Base-by-base conservation (phyloP, 345 rosid species). In the Camelina laxa region DNA sequence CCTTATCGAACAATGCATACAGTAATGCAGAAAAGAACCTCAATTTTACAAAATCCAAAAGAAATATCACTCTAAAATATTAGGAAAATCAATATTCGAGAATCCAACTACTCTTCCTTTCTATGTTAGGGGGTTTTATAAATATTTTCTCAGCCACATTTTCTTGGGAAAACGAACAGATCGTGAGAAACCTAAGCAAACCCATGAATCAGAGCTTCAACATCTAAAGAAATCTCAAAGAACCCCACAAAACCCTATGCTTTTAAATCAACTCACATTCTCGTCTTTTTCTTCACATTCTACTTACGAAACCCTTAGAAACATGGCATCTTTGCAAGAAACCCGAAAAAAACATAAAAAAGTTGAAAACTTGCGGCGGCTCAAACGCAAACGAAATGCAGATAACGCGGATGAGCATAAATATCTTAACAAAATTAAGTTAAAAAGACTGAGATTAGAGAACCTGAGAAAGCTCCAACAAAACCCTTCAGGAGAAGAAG, bases 401-500 rank as follows among this genome's bases (percentile, higher is more conserved):
- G 67, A 20, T 36, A 27, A 55, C 8, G 45, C 33, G 15, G 74
- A 69, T 77, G 60, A 53, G 49, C 24, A 51, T 61, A 33, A 41
- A 75, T 1, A 41, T n/a, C 9, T 38, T 3, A 27, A 47, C 9
- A 13, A 20, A 63, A 19, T 1, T 0, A 68, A 41, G 56, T 27
- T 8, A 36, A 56, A 55, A 63, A 33, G 38, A 45, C 47, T 5
- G 22, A 62, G 70, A 55, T 35, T 47, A 27, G 30, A 27, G 16
- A 70, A 76, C 77, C 77, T 73, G 63, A 14, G 54, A 51, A 27
- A 76, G 65, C 72, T 65, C 69, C 56, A 58, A 27, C 4, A 56
- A 58, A 57, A 56, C 2, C 39, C 53, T 62, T 55, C 21, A 17
- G 59, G 39, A 19, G 16, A 45, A 55, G 39, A 74, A 66, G 33